Percentiles rank a stretch among this genome's conserved stretches.
Conservation (phyloP, 768 basidiomycete genomes). For the Fomitopsis pulvina region DNA sequence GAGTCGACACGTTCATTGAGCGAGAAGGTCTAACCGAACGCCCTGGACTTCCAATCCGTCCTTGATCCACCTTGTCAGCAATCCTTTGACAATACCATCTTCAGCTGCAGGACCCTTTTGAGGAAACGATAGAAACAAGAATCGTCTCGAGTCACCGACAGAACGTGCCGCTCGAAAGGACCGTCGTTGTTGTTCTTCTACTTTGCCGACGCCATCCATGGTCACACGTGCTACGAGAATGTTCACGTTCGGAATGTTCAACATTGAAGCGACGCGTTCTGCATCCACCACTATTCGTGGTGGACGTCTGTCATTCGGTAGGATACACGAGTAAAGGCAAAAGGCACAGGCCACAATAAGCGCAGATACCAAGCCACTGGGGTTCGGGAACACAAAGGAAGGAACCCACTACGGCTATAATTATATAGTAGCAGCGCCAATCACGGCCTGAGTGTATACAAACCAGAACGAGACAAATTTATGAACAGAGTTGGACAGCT, state of each 20-base stretch:
- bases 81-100: constrained; percentile 1
- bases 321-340: too few relatives aligned
- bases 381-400: too few relatives aligned
- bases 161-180: constrained; percentile 12
- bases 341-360: too few relatives aligned
- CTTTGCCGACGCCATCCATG: not conserved
- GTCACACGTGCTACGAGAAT: not conserved
- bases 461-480: too few relatives aligned
- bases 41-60: constrained; percentile 6
- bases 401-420: too few relatives aligned
- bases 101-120: not conserved
- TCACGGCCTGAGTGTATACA: too few relatives aligned
- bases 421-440: too few relatives aligned
- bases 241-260: not conserved
- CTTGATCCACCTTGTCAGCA: constrained; percentile 1
- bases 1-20: not conserved
- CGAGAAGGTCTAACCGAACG: constrained; percentile 2
- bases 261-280: not conserved
- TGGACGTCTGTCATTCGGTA: too few relatives aligned
- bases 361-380: too few relatives aligned
- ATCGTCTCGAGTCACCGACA: constrained; percentile 12
- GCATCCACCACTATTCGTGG: too few relatives aligned
- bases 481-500: too few relatives aligned
- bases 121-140: constrained; percentile 7
- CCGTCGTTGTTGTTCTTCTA: constrained; percentile 3